Evolutionary conservation across 2,329 filamentous ascomycete species (phyloP), one percentile per base, ranked within the genome.

Genomic region (Raffaelea albimanens): DNA sequence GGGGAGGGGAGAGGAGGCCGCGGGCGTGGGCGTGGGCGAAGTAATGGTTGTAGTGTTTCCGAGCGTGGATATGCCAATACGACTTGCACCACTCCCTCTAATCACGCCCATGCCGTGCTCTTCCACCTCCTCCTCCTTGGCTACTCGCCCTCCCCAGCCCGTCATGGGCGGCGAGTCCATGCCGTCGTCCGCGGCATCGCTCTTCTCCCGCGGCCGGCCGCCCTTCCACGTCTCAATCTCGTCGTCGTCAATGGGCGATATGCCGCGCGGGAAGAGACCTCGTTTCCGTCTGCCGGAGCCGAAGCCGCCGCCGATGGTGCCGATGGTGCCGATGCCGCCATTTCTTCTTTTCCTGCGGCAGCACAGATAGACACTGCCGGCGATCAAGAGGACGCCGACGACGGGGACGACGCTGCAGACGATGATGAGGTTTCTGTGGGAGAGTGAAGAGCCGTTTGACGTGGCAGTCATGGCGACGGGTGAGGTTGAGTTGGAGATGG

Each of bases 171-270:
- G 39, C 7, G 41, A 47, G 46, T 47, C 34, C 7, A 16, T 39
- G 11, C n/a, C 45, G 19, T 42, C 21, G 46, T 39, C 13, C 9
- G 20, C 41, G 5, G 21, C 36, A 14, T 3, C 7, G 2, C 21
- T 3, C 8, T 23, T 22, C 45, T 49, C 19, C 33, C 38, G 19
- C 22, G 20, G 22, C 25, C 25, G 59, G 46, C 63, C 65, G 23
- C 64, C 63, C 57, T 76, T 80, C 80, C 80, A 83, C 4, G 76
- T 79, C 54, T 76, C 76, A 50, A 83, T 83, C 59, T 83, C 80
- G 50, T 82, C 78, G 55, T 83, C 80, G 52, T 75, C 71, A 50
- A 83, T 80, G 13, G 80, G 79, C 0, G 77, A 76, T 40, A 76
- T 75, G 43, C 75, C 76, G 44, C 79, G 67, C 44, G 69, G 67